Evolutionary conservation across 2,329 filamentous ascomycete genomes (phyloP).

Genomic region (Trichoderma lentiforme): DNA sequence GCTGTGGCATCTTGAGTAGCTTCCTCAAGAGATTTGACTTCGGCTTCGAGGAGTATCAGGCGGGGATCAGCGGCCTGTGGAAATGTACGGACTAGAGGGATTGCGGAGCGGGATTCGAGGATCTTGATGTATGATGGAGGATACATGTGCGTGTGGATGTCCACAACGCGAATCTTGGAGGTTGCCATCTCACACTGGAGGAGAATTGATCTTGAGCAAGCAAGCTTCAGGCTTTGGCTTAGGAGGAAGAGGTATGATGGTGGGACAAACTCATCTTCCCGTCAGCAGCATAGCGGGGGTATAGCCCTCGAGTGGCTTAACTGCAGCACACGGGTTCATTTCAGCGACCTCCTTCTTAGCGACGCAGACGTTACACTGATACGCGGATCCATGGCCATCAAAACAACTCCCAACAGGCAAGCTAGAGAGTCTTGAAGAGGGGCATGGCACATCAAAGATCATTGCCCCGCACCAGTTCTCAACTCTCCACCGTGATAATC

Average conservation of each 20-base stretch:
- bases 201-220: not conserved
- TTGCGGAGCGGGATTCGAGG: constrained; percentile 55
- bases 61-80: constrained; percentile 54
- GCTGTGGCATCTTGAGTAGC: constrained; percentile 52
- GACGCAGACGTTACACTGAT: constrained; percentile 7
- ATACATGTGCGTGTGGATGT: constrained; percentile 70
- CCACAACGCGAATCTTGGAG: constrained; percentile 47
- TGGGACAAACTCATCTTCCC: not conserved
- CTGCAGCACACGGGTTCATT: not conserved
- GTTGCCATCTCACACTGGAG: constrained; percentile 32
- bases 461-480: constrained; percentile 12
- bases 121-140: constrained; percentile 61
- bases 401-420: not conserved
- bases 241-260: not conserved
- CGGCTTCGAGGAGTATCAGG: constrained; percentile 60
- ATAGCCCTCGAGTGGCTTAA: not conserved
- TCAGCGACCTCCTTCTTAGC: not conserved
- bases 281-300: not conserved
- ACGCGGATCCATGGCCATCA: not conserved
- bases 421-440: not conserved
- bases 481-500: constrained; percentile 4
- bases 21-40: constrained; percentile 45
- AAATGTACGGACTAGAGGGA: constrained; percentile 70
- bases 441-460: constrained; percentile 1
- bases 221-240: not conserved